These are phyloP conservation scores for Beauveria brongniartii DNA, from an alignment of 2,329 filamentous ascomycete species.

Conservation along the genomic window DNA sequence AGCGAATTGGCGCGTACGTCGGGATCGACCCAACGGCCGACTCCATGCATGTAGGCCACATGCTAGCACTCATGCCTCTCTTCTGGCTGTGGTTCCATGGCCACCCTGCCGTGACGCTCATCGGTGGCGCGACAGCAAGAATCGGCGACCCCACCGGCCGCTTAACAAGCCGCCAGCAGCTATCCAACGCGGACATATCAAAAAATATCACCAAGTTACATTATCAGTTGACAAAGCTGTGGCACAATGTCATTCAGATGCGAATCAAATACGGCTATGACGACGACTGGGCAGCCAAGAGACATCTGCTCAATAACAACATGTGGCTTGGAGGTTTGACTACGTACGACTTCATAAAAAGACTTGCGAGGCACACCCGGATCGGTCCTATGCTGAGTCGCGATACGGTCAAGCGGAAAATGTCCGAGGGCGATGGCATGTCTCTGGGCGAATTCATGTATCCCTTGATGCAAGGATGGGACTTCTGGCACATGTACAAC, in stretches of 20 bases:
- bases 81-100: constrained; percentile 80
- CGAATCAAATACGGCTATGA: constrained; percentile 58
- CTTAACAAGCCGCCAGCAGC: constrained; percentile 48
- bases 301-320: constrained; percentile 70
- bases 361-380: constrained; percentile 65
- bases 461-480: constrained; percentile 88
- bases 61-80: constrained; percentile 73
- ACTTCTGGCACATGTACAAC: constrained; percentile 83
- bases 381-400: constrained; percentile 81
- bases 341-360: constrained; percentile 66
- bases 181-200: constrained; percentile 43
- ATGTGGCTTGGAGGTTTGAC: constrained; percentile 69
- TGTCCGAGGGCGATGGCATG: constrained; percentile 85
- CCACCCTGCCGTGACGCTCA: constrained; percentile 56
- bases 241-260: constrained; percentile 61
- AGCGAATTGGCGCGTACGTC: constrained; percentile 66
- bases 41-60: constrained; percentile 72
- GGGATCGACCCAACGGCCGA: constrained; percentile 76
- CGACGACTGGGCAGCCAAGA: constrained; percentile 56
- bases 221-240: constrained; percentile 63
- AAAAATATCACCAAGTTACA: constrained; percentile 62
- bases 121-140: constrained; percentile 68
- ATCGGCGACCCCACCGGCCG: constrained; percentile 74
- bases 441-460: constrained; percentile 91
- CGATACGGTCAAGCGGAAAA: constrained; percentile 79